Conservation (phyloP, 2,329 filamentous ascomycete genomes). For the Pseudofabraea citricarpa region DNA sequence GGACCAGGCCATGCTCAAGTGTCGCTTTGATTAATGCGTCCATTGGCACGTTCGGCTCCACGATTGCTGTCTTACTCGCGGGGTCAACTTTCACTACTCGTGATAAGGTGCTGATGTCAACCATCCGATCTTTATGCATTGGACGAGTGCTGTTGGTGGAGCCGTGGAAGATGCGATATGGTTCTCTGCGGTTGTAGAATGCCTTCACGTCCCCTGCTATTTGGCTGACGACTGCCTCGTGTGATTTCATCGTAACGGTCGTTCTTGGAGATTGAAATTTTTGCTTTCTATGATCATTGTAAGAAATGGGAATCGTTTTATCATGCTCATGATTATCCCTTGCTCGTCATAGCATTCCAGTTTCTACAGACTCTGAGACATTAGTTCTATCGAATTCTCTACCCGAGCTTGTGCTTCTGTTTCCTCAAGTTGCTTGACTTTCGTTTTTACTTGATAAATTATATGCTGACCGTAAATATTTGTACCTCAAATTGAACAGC, state of each 20-base stretch:
- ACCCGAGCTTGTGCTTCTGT: no score
- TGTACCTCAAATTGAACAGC: no score
- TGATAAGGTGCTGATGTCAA: slow-evolving; percentile 44
- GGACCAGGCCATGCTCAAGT: slow-evolving; percentile 49
- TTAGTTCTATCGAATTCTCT: no score
- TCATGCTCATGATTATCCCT: no score
- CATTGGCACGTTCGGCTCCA: slow-evolving; percentile 69
- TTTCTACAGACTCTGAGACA: no score
- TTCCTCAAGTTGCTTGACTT: no score
- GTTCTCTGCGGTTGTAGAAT: not conserved
- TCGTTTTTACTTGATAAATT: no score
- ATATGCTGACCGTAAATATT: no score
- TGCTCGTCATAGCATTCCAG: no score
- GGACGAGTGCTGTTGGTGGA: slow-evolving; percentile 35
- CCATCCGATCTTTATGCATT: slow-evolving; percentile 33
- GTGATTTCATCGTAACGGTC: not conserved
- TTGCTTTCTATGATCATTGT: no score
- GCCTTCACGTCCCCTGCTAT: not conserved
- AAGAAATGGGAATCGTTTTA: no score
- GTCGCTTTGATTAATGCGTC: slow-evolving; percentile 56
- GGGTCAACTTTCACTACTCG: slow-evolving; percentile 39
- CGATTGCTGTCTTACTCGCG: slow-evolving; percentile 39
- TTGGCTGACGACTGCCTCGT: not conserved
- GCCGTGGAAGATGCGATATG: not conserved
- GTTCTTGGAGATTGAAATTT: no score